phyloP scores from a whole-genome alignment of 768 basidiomycete species.

The Tricholoma flavovirens region DNA sequence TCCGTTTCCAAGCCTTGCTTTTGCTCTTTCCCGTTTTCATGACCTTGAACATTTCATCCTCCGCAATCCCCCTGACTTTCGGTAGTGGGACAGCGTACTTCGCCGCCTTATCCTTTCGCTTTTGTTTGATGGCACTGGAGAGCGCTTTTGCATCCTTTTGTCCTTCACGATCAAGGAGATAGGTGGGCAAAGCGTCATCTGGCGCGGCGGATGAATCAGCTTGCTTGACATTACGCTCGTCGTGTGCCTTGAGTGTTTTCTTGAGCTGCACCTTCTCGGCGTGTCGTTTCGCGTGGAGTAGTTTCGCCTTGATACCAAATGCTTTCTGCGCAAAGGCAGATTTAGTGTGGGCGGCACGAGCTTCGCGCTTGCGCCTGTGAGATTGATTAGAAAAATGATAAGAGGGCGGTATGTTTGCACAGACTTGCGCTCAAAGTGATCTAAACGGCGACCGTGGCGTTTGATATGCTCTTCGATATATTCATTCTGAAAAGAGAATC shows the following conservation, averaged over 20 bases:
- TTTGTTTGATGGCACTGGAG: conserved; percentile 94
- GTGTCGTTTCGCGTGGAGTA: conserved; percentile 95
- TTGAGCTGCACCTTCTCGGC: conserved; percentile 98
- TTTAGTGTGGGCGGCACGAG: conserved; percentile 67
- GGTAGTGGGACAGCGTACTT: conserved; percentile 97
- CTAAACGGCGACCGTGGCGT: conserved; percentile 91
- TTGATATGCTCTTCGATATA: conserved; percentile 99
- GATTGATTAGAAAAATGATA: conserved; percentile 1
- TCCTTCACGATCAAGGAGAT: conserved; percentile 95
- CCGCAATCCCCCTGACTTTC: conserved; percentile 95
- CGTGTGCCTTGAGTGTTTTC: conserved; percentile 99
- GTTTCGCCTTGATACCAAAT: conserved; percentile 95
- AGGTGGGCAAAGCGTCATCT: conserved; percentile 91
- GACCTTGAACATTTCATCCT: conserved; percentile 99
- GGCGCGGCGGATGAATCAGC: conserved; percentile 76
- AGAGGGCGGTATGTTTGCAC: conserved; percentile 22
- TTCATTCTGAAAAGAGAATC: conserved; percentile 67
- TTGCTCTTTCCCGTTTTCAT: conserved; percentile 96
- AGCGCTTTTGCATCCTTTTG: conserved; percentile 97
- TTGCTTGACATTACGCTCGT: conserved; percentile 97
- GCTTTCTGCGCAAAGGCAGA: conserved; percentile 89
- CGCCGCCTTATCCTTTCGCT: conserved; percentile 97
- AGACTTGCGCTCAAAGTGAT: conserved; percentile 93
- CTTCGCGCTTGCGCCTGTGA: conserved; percentile 73
- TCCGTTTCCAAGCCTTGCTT: conserved; percentile 96